Conservation (phyloP, 176 grass and related monocot genomes). For the Musa troglodytarum region DNA sequence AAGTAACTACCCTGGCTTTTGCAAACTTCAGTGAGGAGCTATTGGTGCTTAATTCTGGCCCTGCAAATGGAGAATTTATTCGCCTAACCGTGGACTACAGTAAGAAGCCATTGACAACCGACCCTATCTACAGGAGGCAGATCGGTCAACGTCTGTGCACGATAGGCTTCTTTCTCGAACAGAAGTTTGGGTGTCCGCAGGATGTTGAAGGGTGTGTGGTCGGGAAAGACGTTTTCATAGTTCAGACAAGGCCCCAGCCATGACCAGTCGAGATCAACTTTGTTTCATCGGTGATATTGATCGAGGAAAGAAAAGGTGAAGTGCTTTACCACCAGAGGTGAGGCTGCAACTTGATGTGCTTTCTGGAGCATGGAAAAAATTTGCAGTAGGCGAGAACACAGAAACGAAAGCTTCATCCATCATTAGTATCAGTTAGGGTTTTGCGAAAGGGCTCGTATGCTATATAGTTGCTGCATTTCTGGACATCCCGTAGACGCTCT, state of each 20-base stretch:
- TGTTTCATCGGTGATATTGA: neutral
- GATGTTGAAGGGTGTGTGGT: conserved; percentile 92
- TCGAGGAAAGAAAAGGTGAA: neutral
- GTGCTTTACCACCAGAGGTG: neutral
- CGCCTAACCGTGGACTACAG: conserved; percentile 71
- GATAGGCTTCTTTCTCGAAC: conserved; percentile 81
- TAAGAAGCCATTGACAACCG: conserved; percentile 60
- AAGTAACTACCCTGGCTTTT: conserved; percentile 66
- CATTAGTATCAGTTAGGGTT: neutral
- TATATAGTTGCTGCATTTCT: neutral
- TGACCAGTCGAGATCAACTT: neutral
- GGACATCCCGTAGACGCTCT: neutral
- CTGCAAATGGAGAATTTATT: conserved; percentile 53
- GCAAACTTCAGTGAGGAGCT: conserved; percentile 91
- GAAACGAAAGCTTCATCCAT: neutral
- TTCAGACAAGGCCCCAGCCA: conserved; percentile 85
- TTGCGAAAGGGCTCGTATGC: neutral
- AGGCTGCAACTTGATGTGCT: neutral
- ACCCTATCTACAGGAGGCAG: conserved; percentile 56
- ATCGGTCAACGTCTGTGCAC: conserved; percentile 64
- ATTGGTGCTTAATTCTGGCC: conserved; percentile 45
- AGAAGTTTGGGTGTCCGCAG: conserved; percentile 70
- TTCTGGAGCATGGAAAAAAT: neutral
- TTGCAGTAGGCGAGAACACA: neutral
- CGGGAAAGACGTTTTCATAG: conserved; percentile 70